Evolutionary conservation across 768 basidiomycete genomes (phyloP), one percentile per base, ranked within the genome.

Genomic region (Scleroderma bovista): DNA sequence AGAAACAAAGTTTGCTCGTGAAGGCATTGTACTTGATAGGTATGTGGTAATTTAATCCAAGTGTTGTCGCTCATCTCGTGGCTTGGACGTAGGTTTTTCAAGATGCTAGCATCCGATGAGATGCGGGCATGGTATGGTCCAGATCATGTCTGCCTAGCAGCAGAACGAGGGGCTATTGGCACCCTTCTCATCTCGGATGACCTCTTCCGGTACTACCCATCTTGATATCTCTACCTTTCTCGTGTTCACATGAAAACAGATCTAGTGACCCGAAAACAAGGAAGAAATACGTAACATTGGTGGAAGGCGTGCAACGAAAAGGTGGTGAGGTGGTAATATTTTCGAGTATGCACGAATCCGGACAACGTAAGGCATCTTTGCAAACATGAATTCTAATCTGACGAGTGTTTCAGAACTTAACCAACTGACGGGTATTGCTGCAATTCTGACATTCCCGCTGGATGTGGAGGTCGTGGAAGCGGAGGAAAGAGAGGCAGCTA

Each of bases 281-380:
- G 44, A 95, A 86, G 64, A 81, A 78, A 63, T 98, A 89, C 58
- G 94, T 99, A 29, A 72, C 69, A 41, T 74, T 98, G 32, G 93
- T 95, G 1, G 95, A 99, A 67, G 82, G 80, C 32, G 93, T 97
- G 15, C 83, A 86, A 57, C 77, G 82, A 41, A 90, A 88, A 56
- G 92, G 93, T 22, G 95, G 84, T 22, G 94, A 98, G 62, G 93
- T 93, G 6, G 75, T 97, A 17, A 93, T 97, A 56, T 99, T 98
- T 68, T 98, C 95, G 4, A 97, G 93, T 60, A 98, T 99, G 96
- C 96, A 99, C 63, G 96, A 99, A 70, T 92, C 90, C 19, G 96
- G 96, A 13, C 93, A 97, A 76, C 94, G 93, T 95, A 62, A 61
- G 89, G 73, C 34, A 38, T 23, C 37, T 49, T 22, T 26, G 33